Base-by-base conservation (phyloP, 345 rosid genomes). In the Laguncularia racemosa region DNA sequence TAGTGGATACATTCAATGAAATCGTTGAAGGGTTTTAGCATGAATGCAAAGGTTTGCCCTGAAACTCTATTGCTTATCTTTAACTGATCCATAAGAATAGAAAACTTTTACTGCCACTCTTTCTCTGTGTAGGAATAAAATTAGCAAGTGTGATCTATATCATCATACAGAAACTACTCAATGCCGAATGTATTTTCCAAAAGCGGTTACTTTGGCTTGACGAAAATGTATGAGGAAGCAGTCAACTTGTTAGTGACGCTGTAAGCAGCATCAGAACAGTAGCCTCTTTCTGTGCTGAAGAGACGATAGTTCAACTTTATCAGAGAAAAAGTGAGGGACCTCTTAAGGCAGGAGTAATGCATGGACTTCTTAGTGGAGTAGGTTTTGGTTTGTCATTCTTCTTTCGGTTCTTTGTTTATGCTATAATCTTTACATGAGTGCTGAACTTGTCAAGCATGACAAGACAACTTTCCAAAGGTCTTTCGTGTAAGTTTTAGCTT, bases 161-260 rank as follows among this genome's bases (percentile, higher is more conserved):
- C 28, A 23, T 23, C 28, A 23, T 23, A 23, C 5, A 23, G 5
- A 23, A 23, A 6, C 5, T 23, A 23, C 28, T 23, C 5, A 6
- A 23, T 23, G 5, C 28, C 5, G n/a, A n/a, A n/a, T n/a, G n/a
- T n/a, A n/a, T n/a, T n/a, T n/a, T n/a, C n/a, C n/a, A n/a, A n/a
- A n/a, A n/a, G n/a, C n/a, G n/a, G n/a, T n/a, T n/a, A n/a, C n/a
- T n/a, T n/a, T n/a, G n/a, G n/a, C n/a, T n/a, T n/a, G n/a, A n/a
- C n/a, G 96, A 67, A 59, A 74, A 85, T 78, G 96, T 91, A 91
- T 14, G 96, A 88, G 78, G 89, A 91, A 69, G 97, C 96, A 88
- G 96, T 66, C 96, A 88, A 78, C 89, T 91, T 38, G 96, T 96
- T 5, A 80, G 71, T 16, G 96, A 91, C 54, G 97, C 97, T 5